These are phyloP conservation scores for Alternaria gaisen DNA, from an alignment of 2,329 filamentous ascomycete species.

Conservation along the genomic window DNA sequence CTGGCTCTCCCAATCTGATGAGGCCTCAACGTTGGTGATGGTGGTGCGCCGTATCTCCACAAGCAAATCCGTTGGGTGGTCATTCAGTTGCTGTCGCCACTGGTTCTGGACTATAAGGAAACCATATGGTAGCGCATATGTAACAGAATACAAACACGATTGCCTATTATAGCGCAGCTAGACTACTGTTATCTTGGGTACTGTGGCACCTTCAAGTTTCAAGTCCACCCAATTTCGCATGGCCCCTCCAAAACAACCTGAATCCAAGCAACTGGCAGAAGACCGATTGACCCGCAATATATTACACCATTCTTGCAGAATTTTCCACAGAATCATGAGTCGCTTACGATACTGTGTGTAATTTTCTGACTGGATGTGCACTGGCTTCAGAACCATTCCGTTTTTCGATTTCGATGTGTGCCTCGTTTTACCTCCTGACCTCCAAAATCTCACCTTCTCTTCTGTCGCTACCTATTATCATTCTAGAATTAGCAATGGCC, in stretches of 20 bases:
- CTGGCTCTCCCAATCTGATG: neutral
- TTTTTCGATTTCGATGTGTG: neutral
- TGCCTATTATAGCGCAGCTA: neutral
- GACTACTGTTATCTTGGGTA: neutral
- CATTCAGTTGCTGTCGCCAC: neutral
- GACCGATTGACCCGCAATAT: neutral
- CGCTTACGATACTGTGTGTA: neutral
- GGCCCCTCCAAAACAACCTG: neutral
- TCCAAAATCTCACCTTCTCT: neutral
- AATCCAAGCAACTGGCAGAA: neutral
- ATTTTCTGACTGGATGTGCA: neutral
- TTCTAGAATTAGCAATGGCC: neutral
- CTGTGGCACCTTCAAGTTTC: neutral
- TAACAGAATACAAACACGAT: neutral
- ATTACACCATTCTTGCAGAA: neutral
- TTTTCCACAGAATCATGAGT: neutral
- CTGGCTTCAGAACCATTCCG: neutral
- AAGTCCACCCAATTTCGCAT: neutral
- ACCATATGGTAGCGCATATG: neutral
- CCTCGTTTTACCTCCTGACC: neutral
- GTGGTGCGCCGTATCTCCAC: neutral
- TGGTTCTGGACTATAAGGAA: neutral
- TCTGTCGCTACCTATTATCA: neutral
- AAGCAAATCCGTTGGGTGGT: neutral
- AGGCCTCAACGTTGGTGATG: neutral